Evolutionary conservation across 2,329 filamentous ascomycete species (phyloP).

Genomic region (Diaporthe eres): DNA sequence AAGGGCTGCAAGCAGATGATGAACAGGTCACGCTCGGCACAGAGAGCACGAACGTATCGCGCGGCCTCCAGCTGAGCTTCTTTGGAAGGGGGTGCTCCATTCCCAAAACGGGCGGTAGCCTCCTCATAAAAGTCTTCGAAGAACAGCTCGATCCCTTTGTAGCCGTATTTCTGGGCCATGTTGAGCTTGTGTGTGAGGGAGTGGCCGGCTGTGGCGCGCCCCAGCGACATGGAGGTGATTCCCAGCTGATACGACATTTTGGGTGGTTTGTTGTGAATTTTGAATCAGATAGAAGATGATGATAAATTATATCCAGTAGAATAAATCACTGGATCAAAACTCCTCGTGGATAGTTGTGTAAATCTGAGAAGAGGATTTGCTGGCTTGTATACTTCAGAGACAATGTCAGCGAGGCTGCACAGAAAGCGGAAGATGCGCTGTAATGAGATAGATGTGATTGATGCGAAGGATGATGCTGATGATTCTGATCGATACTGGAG

Average conservation of each 20-base stretch:
- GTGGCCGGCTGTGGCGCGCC: conserved; percentile 78
- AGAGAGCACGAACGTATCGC: conserved; percentile 68
- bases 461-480: neutral
- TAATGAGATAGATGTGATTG: conserved; percentile 1
- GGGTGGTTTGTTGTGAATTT: neutral
- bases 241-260: conserved; percentile 71
- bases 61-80: conserved; percentile 66
- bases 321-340: neutral
- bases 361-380: neutral
- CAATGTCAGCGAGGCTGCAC: conserved; percentile 11
- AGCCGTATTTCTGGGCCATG: conserved; percentile 74
- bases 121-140: conserved; percentile 80
- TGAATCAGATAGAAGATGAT: neutral
- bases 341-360: neutral
- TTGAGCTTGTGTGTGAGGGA: conserved; percentile 76
- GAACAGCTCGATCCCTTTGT: conserved; percentile 82
- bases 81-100: conserved; percentile 40
- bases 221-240: conserved; percentile 84
- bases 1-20: conserved; percentile 84
- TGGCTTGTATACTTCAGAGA: neutral
- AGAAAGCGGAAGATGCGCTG: neutral
- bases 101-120: conserved; percentile 51
- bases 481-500: neutral
- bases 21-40: conserved; percentile 60
- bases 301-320: neutral